Conservation (phyloP, 1,284 basidiomycete genomes). For the Moesziomyces globuligerus region DNA sequence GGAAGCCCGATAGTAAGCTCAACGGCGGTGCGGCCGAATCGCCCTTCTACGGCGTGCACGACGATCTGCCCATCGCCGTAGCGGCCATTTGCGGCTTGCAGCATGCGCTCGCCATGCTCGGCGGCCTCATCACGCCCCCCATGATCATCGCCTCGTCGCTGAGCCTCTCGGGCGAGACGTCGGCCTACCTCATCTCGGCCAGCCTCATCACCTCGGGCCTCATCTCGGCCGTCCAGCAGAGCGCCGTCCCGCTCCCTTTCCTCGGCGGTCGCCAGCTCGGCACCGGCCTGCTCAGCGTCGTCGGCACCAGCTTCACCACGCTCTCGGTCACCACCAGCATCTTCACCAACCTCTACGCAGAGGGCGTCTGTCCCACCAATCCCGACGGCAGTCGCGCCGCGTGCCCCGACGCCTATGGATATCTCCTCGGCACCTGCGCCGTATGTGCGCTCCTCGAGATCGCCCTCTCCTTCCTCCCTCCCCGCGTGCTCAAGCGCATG, state of each 20-base stretch:
- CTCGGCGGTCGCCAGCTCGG: constrained; percentile 74
- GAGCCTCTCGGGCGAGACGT: constrained; percentile 68
- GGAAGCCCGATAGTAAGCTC: constrained; percentile 28
- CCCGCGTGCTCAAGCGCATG: constrained; percentile 73
- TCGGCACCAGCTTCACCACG: constrained; percentile 86
- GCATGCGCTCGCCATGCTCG: constrained; percentile 83
- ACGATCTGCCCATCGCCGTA: constrained; percentile 51
- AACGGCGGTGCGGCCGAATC: constrained; percentile 24
- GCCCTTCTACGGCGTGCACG: constrained; percentile 60
- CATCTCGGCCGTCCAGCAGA: constrained; percentile 80
- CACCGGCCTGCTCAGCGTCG: constrained; percentile 81
- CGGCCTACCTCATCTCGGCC: constrained; percentile 83
- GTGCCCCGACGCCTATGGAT: constrained; percentile 70
- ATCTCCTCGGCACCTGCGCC: constrained; percentile 76
- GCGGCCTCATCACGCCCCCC: constrained; percentile 79
- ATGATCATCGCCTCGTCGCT: constrained; percentile 72
- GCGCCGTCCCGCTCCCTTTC: constrained; percentile 73
- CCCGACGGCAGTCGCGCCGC: constrained; percentile 75
- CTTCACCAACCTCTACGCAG: constrained; percentile 78
- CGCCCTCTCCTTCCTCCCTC: constrained; percentile 78
- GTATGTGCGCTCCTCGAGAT: constrained; percentile 85
- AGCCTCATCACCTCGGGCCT: constrained; percentile 78
- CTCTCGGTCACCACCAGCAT: constrained; percentile 77
- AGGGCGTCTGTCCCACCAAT: constrained; percentile 78
- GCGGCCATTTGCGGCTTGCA: constrained; percentile 71